Conservation (phyloP, 352 stramenopile genomes). For the Phytophthora capsici region DNA sequence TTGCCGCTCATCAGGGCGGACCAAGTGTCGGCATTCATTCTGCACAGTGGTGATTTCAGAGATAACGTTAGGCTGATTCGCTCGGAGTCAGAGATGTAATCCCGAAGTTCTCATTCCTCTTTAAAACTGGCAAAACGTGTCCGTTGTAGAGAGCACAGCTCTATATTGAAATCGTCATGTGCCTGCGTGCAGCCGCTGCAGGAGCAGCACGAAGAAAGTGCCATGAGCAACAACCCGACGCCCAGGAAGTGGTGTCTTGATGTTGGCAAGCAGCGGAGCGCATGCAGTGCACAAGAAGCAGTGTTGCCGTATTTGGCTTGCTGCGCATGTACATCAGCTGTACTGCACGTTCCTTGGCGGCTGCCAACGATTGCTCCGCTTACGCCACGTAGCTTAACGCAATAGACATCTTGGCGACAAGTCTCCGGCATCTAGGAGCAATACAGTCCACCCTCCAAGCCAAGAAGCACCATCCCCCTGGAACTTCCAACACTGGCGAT, state of each 20-base stretch:
- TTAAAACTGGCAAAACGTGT: not conserved
- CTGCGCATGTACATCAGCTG: not conserved
- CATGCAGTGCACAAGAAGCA: not conserved
- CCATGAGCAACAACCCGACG: constrained; percentile 23
- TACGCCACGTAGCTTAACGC: constrained; percentile 8
- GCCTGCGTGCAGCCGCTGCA: constrained; percentile 17
- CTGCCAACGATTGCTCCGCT: constrained; percentile 13
- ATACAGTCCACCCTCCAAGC: not conserved
- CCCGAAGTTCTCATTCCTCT: too few species aligned
- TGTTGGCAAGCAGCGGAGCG: constrained; percentile 4
- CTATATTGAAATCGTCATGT: constrained; percentile 10
- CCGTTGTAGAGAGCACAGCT: constrained; percentile 1
- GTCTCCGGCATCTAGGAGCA: not conserved
- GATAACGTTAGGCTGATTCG: too few species aligned
- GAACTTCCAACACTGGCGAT: constrained; percentile 1
- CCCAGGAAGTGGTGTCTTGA: not conserved
- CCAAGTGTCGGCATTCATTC: not conserved
- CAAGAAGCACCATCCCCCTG: constrained; percentile 1
- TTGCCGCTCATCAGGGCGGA: constrained; percentile 18
- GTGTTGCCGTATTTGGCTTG: not conserved
- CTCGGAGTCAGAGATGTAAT: too few species aligned
- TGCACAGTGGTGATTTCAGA: not conserved
- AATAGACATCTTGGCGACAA: constrained; percentile 10
- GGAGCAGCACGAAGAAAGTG: constrained; percentile 21
- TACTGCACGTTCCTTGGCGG: not conserved